A percentile compares a stretch with the other conserved stretches of the same genome.
Evolutionary conservation across 139 green algal species (phyloP).

Genomic region (Picochlorum sp.): DNA sequence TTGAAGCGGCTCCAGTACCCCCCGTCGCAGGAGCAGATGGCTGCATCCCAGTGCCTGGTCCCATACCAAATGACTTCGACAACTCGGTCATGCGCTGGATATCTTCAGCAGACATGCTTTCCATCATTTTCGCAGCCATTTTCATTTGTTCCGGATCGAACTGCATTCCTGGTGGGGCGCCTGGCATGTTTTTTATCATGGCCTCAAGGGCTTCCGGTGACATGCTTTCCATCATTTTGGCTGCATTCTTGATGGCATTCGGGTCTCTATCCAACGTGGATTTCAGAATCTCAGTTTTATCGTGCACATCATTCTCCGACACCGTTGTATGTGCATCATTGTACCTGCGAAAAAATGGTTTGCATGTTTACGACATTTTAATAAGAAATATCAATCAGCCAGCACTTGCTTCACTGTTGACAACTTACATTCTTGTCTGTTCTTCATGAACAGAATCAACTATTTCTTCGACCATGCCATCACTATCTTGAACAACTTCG

Average conservation of each 20-base stretch:
- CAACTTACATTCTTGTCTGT: background rate
- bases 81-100: constrained; percentile 18
- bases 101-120: constrained; percentile 18
- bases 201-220: constrained; percentile 17
- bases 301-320: background rate
- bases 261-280: background rate
- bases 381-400: no score
- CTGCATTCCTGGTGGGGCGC: constrained; percentile 5
- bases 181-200: constrained; percentile 18
- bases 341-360: no score
- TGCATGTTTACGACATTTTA: no score
- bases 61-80: constrained; percentile 10
- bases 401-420: no score
- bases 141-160: constrained; percentile 18
- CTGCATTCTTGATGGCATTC: constrained; percentile 6
- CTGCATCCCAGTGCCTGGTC: background rate
- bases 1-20: background rate
- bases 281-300: background rate
- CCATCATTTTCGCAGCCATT: constrained; percentile 28
- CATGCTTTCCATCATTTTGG: constrained; percentile 25
- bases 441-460: background rate
- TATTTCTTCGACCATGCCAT: background rate
- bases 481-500: background rate
- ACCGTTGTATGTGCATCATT: no score
- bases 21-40: background rate